Evolutionary conservation across 108 stramenopile species (phyloP).

Genomic region (Bacterosira constricta): DNA sequence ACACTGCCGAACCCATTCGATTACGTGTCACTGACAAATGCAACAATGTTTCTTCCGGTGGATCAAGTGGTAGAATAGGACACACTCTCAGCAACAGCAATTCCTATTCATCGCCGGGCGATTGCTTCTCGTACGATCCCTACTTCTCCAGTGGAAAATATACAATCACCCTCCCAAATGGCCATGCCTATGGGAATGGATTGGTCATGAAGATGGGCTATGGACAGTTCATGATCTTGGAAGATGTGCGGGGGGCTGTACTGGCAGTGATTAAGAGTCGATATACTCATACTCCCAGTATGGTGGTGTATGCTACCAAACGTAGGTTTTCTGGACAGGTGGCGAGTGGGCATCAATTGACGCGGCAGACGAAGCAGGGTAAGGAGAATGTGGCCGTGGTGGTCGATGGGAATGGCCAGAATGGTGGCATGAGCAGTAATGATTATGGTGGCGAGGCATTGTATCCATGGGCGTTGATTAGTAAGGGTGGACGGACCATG

Average conservation of each 20-base stretch:
- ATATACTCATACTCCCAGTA: slow-evolving; percentile 24
- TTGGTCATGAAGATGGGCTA: slow-evolving; percentile 19
- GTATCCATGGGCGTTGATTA: slow-evolving; percentile 52
- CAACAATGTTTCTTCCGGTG: too few relatives aligned
- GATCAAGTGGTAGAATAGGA: too few relatives aligned
- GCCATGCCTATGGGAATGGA: slow-evolving; percentile 38
- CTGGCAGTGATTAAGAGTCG: slow-evolving; percentile 36
- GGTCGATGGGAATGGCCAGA: background rate
- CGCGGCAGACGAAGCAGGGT: background rate
- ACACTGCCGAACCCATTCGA: slow-evolving; percentile 15
- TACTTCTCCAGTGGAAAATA: slow-evolving; percentile 36
- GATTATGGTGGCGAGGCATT: slow-evolving; percentile 5
- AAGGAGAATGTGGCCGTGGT: background rate
- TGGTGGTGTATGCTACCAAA: slow-evolving; percentile 36
- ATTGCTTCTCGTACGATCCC: slow-evolving; percentile 44
- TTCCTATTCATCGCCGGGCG: background rate
- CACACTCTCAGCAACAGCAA: background rate
- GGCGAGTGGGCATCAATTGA: slow-evolving; percentile 31
- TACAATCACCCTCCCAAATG: slow-evolving; percentile 12
- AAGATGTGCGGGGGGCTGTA: slow-evolving; percentile 28
- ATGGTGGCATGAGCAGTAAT: background rate
- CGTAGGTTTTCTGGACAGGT: slow-evolving; percentile 23
- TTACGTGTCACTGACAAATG: slow-evolving; percentile 33
- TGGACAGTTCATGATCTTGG: slow-evolving; percentile 33
- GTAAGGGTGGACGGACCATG: slow-evolving; percentile 40